Conservation (phyloP, 768 basidiomycete species). For the Rhodotorula taiwanensis region DNA sequence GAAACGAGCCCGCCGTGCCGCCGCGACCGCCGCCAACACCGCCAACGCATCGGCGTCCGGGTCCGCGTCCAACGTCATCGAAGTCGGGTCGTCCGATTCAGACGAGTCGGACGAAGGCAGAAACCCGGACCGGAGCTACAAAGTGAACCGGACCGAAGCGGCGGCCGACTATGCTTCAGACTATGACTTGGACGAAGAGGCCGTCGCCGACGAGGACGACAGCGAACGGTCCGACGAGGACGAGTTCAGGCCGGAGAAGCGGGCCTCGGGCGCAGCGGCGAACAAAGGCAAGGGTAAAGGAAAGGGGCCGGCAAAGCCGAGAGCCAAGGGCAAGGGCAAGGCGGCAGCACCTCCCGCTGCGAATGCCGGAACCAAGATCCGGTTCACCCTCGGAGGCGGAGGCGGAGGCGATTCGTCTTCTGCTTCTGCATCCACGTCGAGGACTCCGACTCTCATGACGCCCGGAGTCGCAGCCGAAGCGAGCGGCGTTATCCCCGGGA, state of each 20-base stretch:
- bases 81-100: constrained; percentile 18
- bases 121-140: constrained; percentile 15
- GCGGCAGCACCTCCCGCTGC: neutral
- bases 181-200: constrained; percentile 21
- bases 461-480: constrained; percentile 13
- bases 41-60: constrained; percentile 1
- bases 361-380: neutral
- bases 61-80: no score
- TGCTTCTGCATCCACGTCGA: neutral
- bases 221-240: constrained; percentile 10
- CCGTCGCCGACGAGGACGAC: neutral
- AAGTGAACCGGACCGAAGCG: constrained; percentile 4
- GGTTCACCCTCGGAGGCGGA: constrained; percentile 12
- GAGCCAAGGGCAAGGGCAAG: constrained; percentile 20
- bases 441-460: constrained; percentile 4
- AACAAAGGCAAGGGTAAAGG: constrained; percentile 10
- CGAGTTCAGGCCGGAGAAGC: constrained; percentile 21
- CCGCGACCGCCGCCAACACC: constrained; percentile 1
- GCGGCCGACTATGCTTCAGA: constrained; percentile 12
- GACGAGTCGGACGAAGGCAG: constrained; percentile 17
- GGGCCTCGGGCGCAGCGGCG: neutral
- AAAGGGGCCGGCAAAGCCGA: neutral
- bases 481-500: neutral
- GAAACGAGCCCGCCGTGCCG: constrained; percentile 10
- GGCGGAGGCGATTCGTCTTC: neutral